These are phyloP conservation scores for Suhomyces maxii DNA, from an alignment of 1,139 yeast genomes.

Conservation along the genomic window DNA sequence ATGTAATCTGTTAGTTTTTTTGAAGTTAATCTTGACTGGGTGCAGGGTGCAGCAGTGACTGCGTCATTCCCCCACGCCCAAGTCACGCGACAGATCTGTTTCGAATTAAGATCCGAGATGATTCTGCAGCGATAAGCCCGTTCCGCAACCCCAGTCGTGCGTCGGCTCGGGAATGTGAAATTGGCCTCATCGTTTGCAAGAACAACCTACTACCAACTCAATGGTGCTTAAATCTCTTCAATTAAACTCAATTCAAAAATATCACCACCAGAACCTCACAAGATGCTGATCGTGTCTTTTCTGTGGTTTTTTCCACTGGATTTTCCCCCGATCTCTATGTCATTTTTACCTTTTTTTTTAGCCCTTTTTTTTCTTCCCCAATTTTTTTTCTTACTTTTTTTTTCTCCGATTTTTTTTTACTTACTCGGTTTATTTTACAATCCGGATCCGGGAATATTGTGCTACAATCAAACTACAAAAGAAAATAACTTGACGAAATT, in stretches of 20 bases:
- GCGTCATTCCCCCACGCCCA: slow-evolving; percentile 7
- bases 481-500: too few species aligned
- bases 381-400: too few species aligned
- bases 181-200: not conserved
- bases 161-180: not conserved
- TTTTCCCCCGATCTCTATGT: too few species aligned
- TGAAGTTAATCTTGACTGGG: not conserved
- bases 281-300: too few species aligned
- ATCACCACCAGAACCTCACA: too few species aligned
- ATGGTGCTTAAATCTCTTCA: not conserved
- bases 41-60: slow-evolving; percentile 3
- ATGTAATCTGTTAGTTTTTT: not conserved
- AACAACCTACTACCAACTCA: not conserved
- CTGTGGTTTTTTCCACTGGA: too few species aligned
- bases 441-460: too few species aligned
- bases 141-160: not conserved
- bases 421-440: too few species aligned
- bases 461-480: too few species aligned
- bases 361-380: too few species aligned
- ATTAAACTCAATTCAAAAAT: not conserved
- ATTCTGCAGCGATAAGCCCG: not conserved
- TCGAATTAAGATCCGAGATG: slow-evolving; percentile 1
- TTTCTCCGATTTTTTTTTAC: too few species aligned
- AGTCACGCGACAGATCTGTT: slow-evolving; percentile 5
- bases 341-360: too few species aligned